These are phyloP conservation scores for Rosa persica DNA, from an alignment of 306 rosid genomes.

Conservation along the genomic window DNA sequence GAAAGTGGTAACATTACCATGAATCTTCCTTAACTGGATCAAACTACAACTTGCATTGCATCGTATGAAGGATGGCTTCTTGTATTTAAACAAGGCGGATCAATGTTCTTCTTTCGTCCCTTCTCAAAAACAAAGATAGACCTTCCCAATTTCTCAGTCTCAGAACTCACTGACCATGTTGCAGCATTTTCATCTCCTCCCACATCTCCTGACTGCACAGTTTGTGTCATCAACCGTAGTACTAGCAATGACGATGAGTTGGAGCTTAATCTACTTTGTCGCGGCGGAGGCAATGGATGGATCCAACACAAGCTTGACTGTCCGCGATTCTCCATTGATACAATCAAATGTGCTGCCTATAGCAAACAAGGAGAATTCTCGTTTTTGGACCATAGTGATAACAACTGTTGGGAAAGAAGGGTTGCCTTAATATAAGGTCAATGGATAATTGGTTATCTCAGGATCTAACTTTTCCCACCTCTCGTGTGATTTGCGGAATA, in stretches of 20 bases:
- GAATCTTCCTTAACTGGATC: constrained; percentile 21
- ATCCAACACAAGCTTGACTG: not conserved
- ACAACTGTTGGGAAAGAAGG: no score
- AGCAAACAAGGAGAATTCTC: not conserved
- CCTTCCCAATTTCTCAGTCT: constrained; percentile 29
- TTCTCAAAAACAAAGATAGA: constrained; percentile 26
- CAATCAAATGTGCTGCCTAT: not conserved
- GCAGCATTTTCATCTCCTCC: constrained; percentile 37
- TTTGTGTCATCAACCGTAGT: constrained; percentile 6
- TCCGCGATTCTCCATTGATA: not conserved
- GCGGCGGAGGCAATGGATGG: constrained; percentile 12
- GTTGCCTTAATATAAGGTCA: no score
- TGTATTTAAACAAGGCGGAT: constrained; percentile 5
- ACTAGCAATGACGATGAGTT: not conserved
- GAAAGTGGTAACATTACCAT: not conserved
- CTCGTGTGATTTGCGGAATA: no score
- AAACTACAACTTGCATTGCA: constrained; percentile 35
- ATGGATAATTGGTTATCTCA: no score
- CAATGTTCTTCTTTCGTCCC: constrained; percentile 40
- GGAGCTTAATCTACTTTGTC: not conserved
- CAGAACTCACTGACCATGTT: constrained; percentile 9
- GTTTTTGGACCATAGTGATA: not conserved
- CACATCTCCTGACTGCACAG: constrained; percentile 20
- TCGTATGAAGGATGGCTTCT: constrained; percentile 43
- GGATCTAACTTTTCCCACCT: no score